Conservation (phyloP, 257 asterid genomes). For the Solanum raphanifolium region DNA sequence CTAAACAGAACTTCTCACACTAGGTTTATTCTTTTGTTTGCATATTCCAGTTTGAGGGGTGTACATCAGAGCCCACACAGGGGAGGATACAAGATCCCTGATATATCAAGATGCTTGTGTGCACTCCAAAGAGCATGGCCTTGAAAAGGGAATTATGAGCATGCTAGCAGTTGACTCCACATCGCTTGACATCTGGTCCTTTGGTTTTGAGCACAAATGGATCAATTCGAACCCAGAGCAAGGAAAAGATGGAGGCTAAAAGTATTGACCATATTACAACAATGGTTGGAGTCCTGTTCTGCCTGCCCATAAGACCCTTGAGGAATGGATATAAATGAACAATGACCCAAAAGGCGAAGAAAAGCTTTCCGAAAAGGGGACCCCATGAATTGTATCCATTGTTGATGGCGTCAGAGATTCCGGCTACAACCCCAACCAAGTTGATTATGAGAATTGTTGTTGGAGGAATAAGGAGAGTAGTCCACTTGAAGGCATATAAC, state of each 20-base stretch:
- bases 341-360: conserved; percentile 91
- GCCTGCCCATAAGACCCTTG: conserved; percentile 85
- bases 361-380: conserved; percentile 81
- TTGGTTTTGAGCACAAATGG: conserved; percentile 65
- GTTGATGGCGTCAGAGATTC: conserved; percentile 82
- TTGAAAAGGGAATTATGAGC: conserved; percentile 2
- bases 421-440: conserved; percentile 90
- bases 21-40: conserved; percentile 22
- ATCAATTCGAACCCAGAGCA: conserved; percentile 84
- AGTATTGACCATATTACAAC: conserved; percentile 84
- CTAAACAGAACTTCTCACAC: conserved; percentile 17
- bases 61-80: background rate
- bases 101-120: conserved; percentile 9
- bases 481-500: conserved; percentile 83
- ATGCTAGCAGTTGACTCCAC: conserved; percentile 78
- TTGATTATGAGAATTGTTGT: conserved; percentile 73
- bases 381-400: conserved; percentile 90
- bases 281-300: conserved; percentile 84
- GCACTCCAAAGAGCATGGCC: background rate
- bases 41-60: conserved; percentile 9
- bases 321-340: conserved; percentile 91
- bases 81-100: background rate
- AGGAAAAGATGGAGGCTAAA: conserved; percentile 78
- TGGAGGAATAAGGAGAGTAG: conserved; percentile 87
- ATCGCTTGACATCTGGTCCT: conserved; percentile 73